Evolutionary conservation across 352 stramenopile genomes (phyloP).

Genomic region (Blastocystis sp.): DNA sequence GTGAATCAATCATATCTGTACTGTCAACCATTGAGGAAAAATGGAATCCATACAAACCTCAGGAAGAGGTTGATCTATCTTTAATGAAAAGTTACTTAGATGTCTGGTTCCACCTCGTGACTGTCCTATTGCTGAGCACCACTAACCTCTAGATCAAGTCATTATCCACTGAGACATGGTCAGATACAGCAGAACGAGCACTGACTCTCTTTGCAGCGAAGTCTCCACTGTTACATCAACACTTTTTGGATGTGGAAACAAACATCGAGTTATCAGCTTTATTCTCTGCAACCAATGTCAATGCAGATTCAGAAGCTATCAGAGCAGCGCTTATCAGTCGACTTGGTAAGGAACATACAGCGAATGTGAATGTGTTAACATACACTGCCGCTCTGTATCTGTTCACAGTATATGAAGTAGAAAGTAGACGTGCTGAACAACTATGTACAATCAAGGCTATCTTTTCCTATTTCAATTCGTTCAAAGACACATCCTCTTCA

Average conservation of each 20-base stretch:
- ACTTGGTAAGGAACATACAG: not conserved
- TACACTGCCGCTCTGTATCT: constrained; percentile 28
- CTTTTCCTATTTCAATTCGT: constrained; percentile 38
- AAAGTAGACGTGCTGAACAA: not conserved
- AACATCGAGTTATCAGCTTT: constrained; percentile 50
- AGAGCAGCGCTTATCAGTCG: constrained; percentile 22
- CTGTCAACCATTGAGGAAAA: constrained; percentile 34
- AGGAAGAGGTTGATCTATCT: not conserved
- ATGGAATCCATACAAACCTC: constrained; percentile 48
- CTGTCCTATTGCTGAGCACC: not conserved
- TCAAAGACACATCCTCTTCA: not conserved
- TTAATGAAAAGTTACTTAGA: constrained; percentile 50
- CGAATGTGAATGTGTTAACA: not conserved
- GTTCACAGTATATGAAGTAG: constrained; percentile 52
- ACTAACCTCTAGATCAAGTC: constrained; percentile 19
- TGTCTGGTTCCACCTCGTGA: constrained; percentile 52
- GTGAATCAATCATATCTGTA: constrained; percentile 13
- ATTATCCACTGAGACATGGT: constrained; percentile 51
- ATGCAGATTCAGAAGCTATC: not conserved
- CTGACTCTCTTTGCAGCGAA: constrained; percentile 51
- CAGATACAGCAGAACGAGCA: not conserved
- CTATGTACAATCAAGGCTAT: constrained; percentile 40
- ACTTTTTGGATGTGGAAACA: constrained; percentile 50
- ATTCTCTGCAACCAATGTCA: not conserved
- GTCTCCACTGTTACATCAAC: constrained; percentile 28